Conservation (phyloP, 345 rosid species). For the Excoecaria cochinchinensis region DNA sequence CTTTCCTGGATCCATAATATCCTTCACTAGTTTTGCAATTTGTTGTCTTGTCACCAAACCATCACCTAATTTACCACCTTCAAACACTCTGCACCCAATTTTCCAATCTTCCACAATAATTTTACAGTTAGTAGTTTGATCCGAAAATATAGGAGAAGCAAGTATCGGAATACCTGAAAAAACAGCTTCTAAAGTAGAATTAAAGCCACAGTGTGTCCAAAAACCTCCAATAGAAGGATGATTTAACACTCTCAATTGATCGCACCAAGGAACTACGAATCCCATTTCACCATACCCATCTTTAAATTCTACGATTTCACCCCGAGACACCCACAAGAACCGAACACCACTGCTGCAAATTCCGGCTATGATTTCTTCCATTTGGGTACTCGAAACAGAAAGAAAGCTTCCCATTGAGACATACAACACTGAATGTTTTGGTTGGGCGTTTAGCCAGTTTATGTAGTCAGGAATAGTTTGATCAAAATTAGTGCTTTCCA, state of each 20-base stretch:
- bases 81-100: constrained; percentile 25
- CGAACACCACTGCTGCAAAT: constrained; percentile 8
- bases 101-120: constrained; percentile 25
- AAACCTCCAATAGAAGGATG: constrained; percentile 32
- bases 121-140: constrained; percentile 24
- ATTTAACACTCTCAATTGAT: constrained; percentile 25
- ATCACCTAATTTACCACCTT: neutral
- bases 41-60: constrained; percentile 15
- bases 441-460: constrained; percentile 22
- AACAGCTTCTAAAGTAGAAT: constrained; percentile 28
- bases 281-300: constrained; percentile 9
- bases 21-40: constrained; percentile 17
- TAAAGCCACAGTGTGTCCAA: constrained; percentile 36
- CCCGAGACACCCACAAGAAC: constrained; percentile 25
- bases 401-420: constrained; percentile 26
- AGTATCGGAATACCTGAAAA: constrained; percentile 33
- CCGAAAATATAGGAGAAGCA: constrained; percentile 28
- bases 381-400: constrained; percentile 15
- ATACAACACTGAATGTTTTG: constrained; percentile 17
- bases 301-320: neutral
- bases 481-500: neutral
- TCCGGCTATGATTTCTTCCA: constrained; percentile 22
- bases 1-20: constrained; percentile 21
- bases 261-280: constrained; percentile 29
- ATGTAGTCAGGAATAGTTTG: neutral